These are phyloP conservation scores for Aegilops longissima DNA, from an alignment of 176 grass and related monocot genomes.

Conservation along the genomic window DNA sequence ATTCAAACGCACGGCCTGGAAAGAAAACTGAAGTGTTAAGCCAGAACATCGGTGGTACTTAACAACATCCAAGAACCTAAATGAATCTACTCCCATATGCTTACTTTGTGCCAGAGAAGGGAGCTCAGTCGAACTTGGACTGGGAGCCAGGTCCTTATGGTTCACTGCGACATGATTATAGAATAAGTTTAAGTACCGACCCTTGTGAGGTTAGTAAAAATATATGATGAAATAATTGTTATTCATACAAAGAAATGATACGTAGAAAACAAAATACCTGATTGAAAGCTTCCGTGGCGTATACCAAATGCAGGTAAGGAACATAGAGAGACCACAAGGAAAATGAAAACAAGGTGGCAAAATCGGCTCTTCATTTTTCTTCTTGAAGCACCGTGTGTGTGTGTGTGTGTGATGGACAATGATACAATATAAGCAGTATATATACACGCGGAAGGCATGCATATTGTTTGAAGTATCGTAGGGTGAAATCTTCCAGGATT, in stretches of 20 bases:
- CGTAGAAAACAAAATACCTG: background rate
- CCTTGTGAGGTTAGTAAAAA: background rate
- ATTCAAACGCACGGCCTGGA: background rate
- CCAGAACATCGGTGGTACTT: background rate
- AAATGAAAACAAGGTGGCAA: background rate
- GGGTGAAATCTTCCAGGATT: background rate
- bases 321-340: background rate
- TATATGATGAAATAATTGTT: no score
- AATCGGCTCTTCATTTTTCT: background rate
- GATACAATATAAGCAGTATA: background rate
- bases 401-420: background rate
- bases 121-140: background rate
- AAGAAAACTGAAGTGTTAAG: background rate
- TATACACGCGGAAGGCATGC: background rate
- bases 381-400: background rate
- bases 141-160: background rate
- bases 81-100: background rate
- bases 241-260: no score
- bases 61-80: background rate
- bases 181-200: background rate
- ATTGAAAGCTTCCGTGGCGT: background rate
- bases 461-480: background rate
- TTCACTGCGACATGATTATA: background rate
- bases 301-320: background rate
- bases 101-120: background rate